phyloP scores from a whole-genome alignment of 2,329 filamentous ascomycete genomes.

The Fusarium anthophilum region DNA sequence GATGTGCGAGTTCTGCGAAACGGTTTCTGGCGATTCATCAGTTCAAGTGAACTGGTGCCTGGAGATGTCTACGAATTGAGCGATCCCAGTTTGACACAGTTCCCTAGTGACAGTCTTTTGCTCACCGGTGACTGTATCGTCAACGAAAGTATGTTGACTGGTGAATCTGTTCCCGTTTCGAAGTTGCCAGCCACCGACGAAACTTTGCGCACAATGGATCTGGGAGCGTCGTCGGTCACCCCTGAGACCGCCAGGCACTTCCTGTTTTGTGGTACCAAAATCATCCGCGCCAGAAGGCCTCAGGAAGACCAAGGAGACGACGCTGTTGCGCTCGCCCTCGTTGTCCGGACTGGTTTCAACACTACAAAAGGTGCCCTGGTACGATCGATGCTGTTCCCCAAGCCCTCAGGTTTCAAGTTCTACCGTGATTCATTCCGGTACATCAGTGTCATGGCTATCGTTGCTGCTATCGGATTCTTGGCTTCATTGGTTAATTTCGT shows the following conservation, averaged over 20 bases:
- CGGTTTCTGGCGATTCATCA: conserved; percentile 92
- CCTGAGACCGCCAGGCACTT: conserved; percentile 88
- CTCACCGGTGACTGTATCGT: conserved; percentile 96
- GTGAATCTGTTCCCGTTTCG: conserved; percentile 96
- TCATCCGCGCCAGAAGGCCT: conserved; percentile 87
- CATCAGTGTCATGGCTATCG: conserved; percentile 92
- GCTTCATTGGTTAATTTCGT: conserved; percentile 95
- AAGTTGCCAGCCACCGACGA: conserved; percentile 87
- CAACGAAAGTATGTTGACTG: conserved; percentile 98
- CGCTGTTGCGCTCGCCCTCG: conserved; percentile 89
- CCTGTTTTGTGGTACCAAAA: conserved; percentile 94
- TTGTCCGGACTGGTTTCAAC: conserved; percentile 94
- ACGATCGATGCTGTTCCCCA: conserved; percentile 97
- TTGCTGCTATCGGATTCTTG: conserved; percentile 87
- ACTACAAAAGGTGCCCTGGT: conserved; percentile 97
- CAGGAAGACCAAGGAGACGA: conserved; percentile 88
- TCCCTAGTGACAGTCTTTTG: conserved; percentile 91
- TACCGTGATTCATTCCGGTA: conserved; percentile 98
- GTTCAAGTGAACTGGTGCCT: conserved; percentile 88
- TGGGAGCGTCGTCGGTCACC: conserved; percentile 83
- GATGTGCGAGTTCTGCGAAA: conserved; percentile 92
- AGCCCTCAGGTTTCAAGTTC: conserved; percentile 98
- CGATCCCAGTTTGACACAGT: conserved; percentile 86
- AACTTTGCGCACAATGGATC: conserved; percentile 77
- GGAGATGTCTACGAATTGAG: conserved; percentile 98